Evolutionary conservation across 352 stramenopile genomes (phyloP).

Genomic region (Pythium rhizo-oryzae): DNA sequence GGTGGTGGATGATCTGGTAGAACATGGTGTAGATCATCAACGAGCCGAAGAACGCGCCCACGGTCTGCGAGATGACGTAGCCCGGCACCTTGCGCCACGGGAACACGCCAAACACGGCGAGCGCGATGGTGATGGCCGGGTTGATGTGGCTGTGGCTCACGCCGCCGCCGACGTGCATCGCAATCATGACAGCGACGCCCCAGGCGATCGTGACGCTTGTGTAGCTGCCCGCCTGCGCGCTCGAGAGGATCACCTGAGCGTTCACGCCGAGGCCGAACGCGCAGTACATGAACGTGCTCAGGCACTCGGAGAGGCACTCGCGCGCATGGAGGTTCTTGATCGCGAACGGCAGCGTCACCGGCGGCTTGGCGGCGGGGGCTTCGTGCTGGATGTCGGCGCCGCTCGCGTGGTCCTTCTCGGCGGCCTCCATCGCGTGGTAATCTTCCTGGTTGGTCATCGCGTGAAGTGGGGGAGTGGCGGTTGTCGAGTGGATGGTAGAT

Average conservation of each 20-base stretch:
- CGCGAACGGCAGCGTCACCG: background rate
- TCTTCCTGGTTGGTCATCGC: background rate
- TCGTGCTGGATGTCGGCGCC: background rate
- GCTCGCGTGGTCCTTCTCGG: background rate
- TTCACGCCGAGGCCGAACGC: constrained; percentile 36
- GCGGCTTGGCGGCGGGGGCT: background rate
- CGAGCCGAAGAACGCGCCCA: constrained; percentile 36
- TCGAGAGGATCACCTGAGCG: constrained; percentile 33
- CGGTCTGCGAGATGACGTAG: constrained; percentile 35
- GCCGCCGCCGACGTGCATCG: constrained; percentile 36
- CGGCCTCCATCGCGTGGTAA: background rate
- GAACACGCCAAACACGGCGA: constrained; percentile 31
- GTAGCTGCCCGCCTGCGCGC: constrained; percentile 17
- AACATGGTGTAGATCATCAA: constrained; percentile 38
- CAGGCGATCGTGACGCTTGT: constrained; percentile 39
- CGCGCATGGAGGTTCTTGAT: constrained; percentile 33
- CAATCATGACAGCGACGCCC: constrained; percentile 49
- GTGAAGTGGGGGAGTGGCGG: background rate
- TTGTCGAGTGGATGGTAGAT: background rate
- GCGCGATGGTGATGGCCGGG: constrained; percentile 39
- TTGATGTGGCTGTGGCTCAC: constrained; percentile 47
- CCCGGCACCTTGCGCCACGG: constrained; percentile 29
- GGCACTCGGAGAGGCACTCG: constrained; percentile 47
- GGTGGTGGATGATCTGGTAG: constrained; percentile 32
- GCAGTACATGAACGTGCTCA: constrained; percentile 39